Conservation (phyloP, 148 eudicot genomes). For the Heliamphora exappendiculata region DNA sequence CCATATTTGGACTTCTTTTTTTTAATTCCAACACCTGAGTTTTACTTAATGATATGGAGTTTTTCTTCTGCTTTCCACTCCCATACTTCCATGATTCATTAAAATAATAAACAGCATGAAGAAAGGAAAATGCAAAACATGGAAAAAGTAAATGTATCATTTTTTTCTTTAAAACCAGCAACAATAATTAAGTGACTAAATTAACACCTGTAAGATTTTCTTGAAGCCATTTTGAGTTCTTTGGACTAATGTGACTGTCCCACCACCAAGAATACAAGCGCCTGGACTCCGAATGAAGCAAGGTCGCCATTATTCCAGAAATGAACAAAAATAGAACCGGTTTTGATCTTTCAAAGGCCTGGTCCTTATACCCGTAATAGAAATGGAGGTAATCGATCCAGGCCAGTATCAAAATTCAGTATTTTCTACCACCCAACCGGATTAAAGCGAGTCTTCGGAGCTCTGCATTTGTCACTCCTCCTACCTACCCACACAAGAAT, state of each 20-base stretch:
- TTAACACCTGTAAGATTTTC: conserved; percentile 51
- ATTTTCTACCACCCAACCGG: neutral
- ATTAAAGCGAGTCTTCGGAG: conserved; percentile 2
- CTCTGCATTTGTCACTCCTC: conserved; percentile 7
- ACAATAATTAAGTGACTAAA: neutral
- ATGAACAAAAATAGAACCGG: conserved; percentile 27
- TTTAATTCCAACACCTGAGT: neutral
- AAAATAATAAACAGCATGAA: neutral
- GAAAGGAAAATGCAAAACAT: neutral
- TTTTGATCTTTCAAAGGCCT: conserved; percentile 27
- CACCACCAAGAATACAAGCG: conserved; percentile 72
- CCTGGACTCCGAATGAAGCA: conserved; percentile 45
- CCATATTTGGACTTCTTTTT: neutral
- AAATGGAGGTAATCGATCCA: conserved; percentile 25
- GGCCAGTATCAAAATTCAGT: conserved; percentile 31
- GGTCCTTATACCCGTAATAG: conserved; percentile 32
- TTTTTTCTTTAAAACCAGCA: neutral
- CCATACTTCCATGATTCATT: neutral
- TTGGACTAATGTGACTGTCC: conserved; percentile 66
- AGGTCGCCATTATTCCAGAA: conserved; percentile 40
- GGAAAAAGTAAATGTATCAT: neutral
- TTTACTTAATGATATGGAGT: neutral
- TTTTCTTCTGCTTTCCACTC: neutral
- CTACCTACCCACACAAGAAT: conserved; percentile 1
- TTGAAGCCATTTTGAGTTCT: conserved; percentile 66